phyloP scores from a whole-genome alignment of 2,329 filamentous ascomycete genomes.

The Emergomyces africanus region DNA sequence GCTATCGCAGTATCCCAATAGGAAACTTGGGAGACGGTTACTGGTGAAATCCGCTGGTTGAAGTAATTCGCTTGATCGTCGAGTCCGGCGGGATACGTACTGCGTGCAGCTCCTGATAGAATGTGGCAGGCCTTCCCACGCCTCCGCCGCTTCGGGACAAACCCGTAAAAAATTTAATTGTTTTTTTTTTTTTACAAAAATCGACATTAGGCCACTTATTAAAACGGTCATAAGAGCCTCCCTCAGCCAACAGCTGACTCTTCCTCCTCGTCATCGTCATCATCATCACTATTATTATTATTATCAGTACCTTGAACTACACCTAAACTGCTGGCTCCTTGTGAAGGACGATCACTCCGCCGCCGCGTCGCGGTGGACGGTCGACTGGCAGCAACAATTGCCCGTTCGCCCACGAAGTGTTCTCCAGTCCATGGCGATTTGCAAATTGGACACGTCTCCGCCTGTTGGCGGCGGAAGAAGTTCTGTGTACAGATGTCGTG shows the following conservation, averaged over 20 bases:
- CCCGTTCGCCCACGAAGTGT: slow-evolving; percentile 41
- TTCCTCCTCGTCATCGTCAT: neutral
- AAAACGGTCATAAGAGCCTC: neutral
- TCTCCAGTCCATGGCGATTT: slow-evolving; percentile 39
- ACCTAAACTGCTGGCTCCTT: neutral
- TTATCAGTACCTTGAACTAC: neutral
- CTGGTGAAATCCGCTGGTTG: neutral
- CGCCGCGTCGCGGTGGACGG: neutral
- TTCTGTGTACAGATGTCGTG: slow-evolving; percentile 65
- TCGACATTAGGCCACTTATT: neutral
- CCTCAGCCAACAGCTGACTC: neutral
- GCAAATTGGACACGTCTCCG: slow-evolving; percentile 51
- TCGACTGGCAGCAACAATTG: slow-evolving; percentile 20
- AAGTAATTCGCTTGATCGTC: neutral
- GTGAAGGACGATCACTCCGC: neutral
- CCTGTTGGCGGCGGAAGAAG: slow-evolving; percentile 56
- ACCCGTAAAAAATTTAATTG: too few species aligned
- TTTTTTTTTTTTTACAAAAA: neutral
- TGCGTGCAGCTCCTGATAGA: too few species aligned
- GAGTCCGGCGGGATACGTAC: neutral
- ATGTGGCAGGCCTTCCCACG: too few species aligned
- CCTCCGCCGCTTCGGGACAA: neutral
- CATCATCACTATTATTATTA: too few species aligned
- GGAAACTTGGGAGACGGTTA: neutral
- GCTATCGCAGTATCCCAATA: neutral